These are phyloP conservation scores for Asterionellopsis glacialis DNA, from an alignment of 108 stramenopile species.

Conservation along the genomic window DNA sequence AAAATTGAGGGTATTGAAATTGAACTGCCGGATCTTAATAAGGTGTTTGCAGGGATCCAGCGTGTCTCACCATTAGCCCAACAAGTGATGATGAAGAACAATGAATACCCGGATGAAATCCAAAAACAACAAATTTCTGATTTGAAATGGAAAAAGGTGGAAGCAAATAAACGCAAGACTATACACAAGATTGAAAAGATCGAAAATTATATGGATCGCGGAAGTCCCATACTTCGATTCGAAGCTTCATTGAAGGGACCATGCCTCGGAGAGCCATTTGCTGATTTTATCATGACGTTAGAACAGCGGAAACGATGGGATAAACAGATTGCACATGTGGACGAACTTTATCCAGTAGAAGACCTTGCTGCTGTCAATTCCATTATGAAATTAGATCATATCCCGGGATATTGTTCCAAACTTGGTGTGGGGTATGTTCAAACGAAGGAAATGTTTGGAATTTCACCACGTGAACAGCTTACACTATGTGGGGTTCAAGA, in stretches of 20 bases:
- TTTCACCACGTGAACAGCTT: conserved; percentile 58
- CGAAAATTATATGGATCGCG: conserved; percentile 60
- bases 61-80: conserved; percentile 55
- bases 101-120: too few relatives aligned
- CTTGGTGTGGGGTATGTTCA: conserved; percentile 61
- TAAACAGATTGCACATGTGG: conserved; percentile 50
- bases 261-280: conserved; percentile 47
- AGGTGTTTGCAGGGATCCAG: conserved; percentile 55
- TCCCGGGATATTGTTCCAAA: conserved; percentile 34
- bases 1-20: conserved; percentile 57
- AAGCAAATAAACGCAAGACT: conserved; percentile 29
- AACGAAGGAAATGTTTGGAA: conserved; percentile 49
- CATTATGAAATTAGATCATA: conserved; percentile 28
- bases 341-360: conserved; percentile 50
- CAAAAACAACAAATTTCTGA: too few relatives aligned
- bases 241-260: conserved; percentile 54
- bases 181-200: conserved; percentile 56
- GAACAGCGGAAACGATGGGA: conserved; percentile 62
- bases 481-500: conserved; percentile 69
- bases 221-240: conserved; percentile 52
- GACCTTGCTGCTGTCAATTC: conserved; percentile 66
- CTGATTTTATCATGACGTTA: conserved; percentile 55
- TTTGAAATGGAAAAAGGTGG: conserved; percentile 54
- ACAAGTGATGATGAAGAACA: conserved; percentile 11
- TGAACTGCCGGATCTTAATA: conserved; percentile 66